Evolutionary conservation across 352 stramenopile species (phyloP).

Genomic region (Hyaloperonospora brassicae): DNA sequence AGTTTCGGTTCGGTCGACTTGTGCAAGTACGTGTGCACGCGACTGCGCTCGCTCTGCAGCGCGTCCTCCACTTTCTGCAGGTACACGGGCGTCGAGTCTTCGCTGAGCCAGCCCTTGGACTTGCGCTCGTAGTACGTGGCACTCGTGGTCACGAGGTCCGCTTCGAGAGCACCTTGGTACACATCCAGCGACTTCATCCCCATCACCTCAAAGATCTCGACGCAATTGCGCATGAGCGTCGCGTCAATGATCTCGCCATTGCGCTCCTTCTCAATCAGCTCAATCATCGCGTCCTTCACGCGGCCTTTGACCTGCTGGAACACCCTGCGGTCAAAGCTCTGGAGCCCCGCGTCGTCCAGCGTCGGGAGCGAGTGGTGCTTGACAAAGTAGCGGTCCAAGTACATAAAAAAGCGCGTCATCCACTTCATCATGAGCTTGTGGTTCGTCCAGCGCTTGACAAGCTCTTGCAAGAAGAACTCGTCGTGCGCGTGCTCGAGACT

Average conservation of each 20-base stretch:
- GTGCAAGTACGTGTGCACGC: conserved; percentile 96
- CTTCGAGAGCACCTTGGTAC: conserved; percentile 95
- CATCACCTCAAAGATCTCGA: conserved; percentile 98
- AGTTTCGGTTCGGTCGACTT: conserved; percentile 94
- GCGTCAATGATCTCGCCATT: conserved; percentile 97
- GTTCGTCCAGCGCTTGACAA: conserved; percentile 96
- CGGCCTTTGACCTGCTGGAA: conserved; percentile 81
- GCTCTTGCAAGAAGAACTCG: conserved; percentile 94
- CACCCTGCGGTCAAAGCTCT: conserved; percentile 77
- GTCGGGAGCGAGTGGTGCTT: conserved; percentile 96
- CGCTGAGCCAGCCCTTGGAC: conserved; percentile 94
- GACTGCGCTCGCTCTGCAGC: conserved; percentile 66
- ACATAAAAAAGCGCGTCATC: conserved; percentile 99
- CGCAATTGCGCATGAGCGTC: conserved; percentile 92
- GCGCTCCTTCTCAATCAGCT: conserved; percentile 96
- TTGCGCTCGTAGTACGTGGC: conserved; percentile 94
- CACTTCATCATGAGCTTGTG: conserved; percentile 99
- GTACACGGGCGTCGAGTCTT: conserved; percentile 97
- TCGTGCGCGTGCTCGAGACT: conserved; percentile 83
- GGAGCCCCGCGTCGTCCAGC: conserved; percentile 86
- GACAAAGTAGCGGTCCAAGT: conserved; percentile 97
- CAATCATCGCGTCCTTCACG: conserved; percentile 88
- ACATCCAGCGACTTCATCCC: conserved; percentile 93
- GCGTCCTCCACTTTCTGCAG: conserved; percentile 91
- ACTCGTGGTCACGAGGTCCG: conserved; percentile 89